Conservation (phyloP, 768 basidiomycete genomes). For the Phlebiopsis flavidoalba region DNA sequence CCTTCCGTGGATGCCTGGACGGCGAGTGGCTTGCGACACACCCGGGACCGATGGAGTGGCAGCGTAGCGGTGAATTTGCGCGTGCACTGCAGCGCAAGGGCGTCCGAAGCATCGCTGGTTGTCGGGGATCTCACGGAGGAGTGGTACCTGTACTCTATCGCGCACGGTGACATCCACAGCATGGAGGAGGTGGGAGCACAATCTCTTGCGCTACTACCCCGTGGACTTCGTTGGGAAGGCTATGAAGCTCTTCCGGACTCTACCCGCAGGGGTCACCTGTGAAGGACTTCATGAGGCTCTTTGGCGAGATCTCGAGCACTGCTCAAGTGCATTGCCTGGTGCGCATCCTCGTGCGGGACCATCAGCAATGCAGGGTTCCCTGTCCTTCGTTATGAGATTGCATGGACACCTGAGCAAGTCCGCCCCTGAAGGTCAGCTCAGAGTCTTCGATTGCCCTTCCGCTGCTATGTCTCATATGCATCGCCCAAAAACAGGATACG, state of each 20-base stretch:
- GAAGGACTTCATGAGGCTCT: slow-evolving; percentile 40
- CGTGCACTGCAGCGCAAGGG: slow-evolving; percentile 49
- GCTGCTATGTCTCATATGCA: background rate
- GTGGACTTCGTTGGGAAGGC: slow-evolving; percentile 40
- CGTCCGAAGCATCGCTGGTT: slow-evolving; percentile 51
- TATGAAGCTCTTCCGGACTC: slow-evolving; percentile 36
- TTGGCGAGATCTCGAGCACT: slow-evolving; percentile 56
- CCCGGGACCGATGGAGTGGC: slow-evolving; percentile 65
- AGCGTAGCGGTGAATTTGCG: slow-evolving; percentile 57
- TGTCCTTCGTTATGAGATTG: slow-evolving; percentile 61
- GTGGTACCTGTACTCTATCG: slow-evolving; percentile 74
- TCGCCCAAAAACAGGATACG: slow-evolving; percentile 42
- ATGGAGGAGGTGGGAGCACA: slow-evolving; percentile 48
- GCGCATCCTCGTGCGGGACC: slow-evolving; percentile 55
- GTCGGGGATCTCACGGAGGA: slow-evolving; percentile 71
- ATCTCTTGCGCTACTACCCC: slow-evolving; percentile 60
- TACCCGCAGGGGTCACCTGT: slow-evolving; percentile 35
- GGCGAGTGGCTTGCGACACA: slow-evolving; percentile 49
- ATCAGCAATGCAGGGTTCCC: slow-evolving; percentile 54
- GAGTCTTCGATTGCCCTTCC: background rate
- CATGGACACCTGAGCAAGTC: slow-evolving; percentile 61
- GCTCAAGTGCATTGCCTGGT: slow-evolving; percentile 68
- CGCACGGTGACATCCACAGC: slow-evolving; percentile 45
- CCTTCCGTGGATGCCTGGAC: slow-evolving; percentile 65
- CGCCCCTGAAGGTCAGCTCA: slow-evolving; percentile 30